A percentile compares a stretch with the other conserved stretches of the same genome.
phyloP scores from a whole-genome alignment of 1,284 basidiomycete genomes.

The Sphagnurus paluster region DNA sequence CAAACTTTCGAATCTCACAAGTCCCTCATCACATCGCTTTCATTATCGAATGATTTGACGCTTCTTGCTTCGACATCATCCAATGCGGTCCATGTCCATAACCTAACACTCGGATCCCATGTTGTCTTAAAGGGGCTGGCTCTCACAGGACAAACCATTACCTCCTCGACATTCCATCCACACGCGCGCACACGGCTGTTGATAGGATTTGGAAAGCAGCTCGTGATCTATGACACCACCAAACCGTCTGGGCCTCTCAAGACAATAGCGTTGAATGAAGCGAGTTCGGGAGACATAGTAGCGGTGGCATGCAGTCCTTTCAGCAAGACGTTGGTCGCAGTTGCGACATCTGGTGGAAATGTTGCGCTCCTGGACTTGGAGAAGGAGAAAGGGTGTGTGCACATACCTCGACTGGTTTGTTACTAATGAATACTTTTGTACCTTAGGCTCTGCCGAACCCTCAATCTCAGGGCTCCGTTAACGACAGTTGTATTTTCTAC shows the following conservation, averaged over 20 bases:
- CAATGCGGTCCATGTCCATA: conserved; percentile 55
- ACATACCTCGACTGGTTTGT: too few species aligned
- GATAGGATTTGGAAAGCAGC: conserved; percentile 49
- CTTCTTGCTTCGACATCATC: conserved; percentile 57
- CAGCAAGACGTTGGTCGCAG: conserved; percentile 66
- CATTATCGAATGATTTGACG: conserved; percentile 57
- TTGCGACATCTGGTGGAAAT: conserved; percentile 51
- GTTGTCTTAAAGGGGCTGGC: conserved; percentile 54
- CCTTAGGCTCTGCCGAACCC: conserved; percentile 52
- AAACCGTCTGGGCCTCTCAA: conserved; percentile 57
- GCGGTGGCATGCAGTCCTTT: conserved; percentile 67
- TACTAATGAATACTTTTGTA: too few species aligned
- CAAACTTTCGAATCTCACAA: conserved; percentile 68
- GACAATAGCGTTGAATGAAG: conserved; percentile 47
- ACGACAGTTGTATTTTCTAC: conserved; percentile 64
- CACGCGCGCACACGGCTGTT: conserved; percentile 59
- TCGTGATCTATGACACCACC: conserved; percentile 63
- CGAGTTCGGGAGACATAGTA: conserved; percentile 42
- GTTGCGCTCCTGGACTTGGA: conserved; percentile 66
- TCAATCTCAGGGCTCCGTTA: conserved; percentile 50
- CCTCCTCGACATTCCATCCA: conserved; percentile 57
- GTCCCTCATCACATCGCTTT: conserved; percentile 45
- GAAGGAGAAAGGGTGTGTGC: conserved; percentile 68
- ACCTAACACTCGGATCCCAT: conserved; percentile 52
- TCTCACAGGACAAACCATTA: conserved; percentile 32